Evolutionary conservation across 192 early-diverging fungal genomes (phyloP).

Genomic region (Neocallimastix lanati): DNA sequence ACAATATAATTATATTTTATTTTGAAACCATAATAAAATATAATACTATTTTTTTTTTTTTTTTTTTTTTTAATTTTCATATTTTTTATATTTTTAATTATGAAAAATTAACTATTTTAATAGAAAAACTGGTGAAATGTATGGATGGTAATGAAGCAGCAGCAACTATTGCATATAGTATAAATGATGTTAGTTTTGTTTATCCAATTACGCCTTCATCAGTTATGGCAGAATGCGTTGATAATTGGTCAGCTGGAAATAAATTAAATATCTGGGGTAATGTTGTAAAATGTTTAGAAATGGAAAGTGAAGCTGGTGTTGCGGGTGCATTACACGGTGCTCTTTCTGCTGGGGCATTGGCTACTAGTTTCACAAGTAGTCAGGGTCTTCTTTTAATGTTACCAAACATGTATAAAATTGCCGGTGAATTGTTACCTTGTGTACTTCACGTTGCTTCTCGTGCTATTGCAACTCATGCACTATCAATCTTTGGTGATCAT

Average conservation of each 20-base stretch:
- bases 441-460: conserved; percentile 73
- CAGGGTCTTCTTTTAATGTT: conserved; percentile 66
- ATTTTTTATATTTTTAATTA: no score
- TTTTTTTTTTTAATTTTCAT: no score
- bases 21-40: no score
- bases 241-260: conserved; percentile 44
- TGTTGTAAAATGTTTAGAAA: conserved; percentile 44
- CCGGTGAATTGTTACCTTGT: conserved; percentile 29
- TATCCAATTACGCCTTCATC: background rate
- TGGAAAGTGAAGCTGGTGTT: conserved; percentile 67
- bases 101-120: no score
- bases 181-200: background rate
- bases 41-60: no score
- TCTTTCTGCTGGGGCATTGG: conserved; percentile 18
- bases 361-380: conserved; percentile 19
- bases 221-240: conserved; percentile 12
- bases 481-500: conserved; percentile 17
- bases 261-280: conserved; percentile 51
- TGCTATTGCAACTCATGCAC: conserved; percentile 10
- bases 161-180: background rate
- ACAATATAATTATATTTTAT: no score
- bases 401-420: conserved; percentile 60
- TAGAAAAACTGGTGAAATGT: background rate
- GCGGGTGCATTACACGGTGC: conserved; percentile 61
- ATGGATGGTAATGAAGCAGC: background rate